These are phyloP conservation scores for Saccharomycopsis synnaedendra DNA, from an alignment of 805 yeast species.

Conservation along the genomic window DNA sequence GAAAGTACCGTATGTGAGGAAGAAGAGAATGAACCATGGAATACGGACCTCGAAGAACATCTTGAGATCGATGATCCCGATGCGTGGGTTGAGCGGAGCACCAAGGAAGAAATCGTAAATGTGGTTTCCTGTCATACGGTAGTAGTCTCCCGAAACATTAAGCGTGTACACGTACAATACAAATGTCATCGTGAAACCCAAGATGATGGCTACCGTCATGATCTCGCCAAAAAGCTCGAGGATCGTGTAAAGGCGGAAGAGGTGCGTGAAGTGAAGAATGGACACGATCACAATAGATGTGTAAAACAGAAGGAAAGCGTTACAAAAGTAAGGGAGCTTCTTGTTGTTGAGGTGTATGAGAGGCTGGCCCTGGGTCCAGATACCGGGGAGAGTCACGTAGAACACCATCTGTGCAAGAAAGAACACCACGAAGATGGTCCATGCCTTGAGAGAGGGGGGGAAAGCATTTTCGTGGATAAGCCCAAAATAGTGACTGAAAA, in stretches of 20 bases:
- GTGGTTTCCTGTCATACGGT: conserved; percentile 84
- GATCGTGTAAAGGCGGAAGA: conserved; percentile 63
- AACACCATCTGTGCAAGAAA: conserved; percentile 57
- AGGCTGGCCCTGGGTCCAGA: conserved; percentile 93
- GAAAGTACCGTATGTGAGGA: conserved; percentile 62
- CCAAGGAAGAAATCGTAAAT: conserved; percentile 94
- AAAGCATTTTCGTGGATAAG: conserved; percentile 40
- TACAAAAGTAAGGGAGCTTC: conserved; percentile 87
- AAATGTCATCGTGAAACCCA: conserved; percentile 64
- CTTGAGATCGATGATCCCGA: conserved; percentile 86
- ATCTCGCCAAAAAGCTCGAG: conserved; percentile 81
- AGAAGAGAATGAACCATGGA: conserved; percentile 89
- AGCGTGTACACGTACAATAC: conserved; percentile 60
- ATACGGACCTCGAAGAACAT: conserved; percentile 96
- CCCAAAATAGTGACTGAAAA: conserved; percentile 31
- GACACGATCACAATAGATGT: conserved; percentile 46
- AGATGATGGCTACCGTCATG: conserved; percentile 81
- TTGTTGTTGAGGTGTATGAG: conserved; percentile 67
- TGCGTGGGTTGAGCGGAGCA: conserved; percentile 91
- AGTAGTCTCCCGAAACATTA: conserved; percentile 59
- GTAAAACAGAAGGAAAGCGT: conserved; percentile 81
- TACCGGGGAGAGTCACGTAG: conserved; percentile 81
- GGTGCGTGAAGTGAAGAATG: conserved; percentile 57
- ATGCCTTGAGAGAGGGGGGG: conserved; percentile 46
- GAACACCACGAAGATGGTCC: conserved; percentile 63